Evolutionary conservation across 2,329 filamentous ascomycete species (phyloP).

Genomic region (Xylaria sp.): DNA sequence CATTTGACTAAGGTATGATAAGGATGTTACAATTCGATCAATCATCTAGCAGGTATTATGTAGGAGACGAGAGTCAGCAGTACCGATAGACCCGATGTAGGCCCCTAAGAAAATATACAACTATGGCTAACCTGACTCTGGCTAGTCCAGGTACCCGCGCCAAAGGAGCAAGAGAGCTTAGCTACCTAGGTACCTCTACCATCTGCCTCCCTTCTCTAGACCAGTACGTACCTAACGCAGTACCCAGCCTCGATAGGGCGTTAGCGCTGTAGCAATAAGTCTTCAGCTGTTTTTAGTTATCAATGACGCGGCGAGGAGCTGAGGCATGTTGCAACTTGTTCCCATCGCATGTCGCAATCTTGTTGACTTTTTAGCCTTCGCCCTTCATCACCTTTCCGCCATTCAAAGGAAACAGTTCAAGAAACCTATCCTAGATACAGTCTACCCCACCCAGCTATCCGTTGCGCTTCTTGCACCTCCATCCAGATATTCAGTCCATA

Average conservation of each 20-base stretch:
- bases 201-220: too few species aligned
- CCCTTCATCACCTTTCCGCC: not conserved
- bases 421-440: not conserved
- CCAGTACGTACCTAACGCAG: too few species aligned
- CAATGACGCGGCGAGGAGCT: constrained; percentile 23
- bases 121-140: too few species aligned
- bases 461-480: not conserved
- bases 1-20: too few species aligned
- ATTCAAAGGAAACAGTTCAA: not conserved
- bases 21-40: too few species aligned
- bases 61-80: too few species aligned
- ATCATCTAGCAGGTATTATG: too few species aligned
- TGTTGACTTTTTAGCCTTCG: not conserved
- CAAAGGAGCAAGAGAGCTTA: too few species aligned
- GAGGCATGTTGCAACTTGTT: constrained; percentile 22
- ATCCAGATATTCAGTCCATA: constrained; percentile 2
- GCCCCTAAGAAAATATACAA: too few species aligned
- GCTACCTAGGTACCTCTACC: too few species aligned
- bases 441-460: not conserved
- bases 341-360: not conserved
- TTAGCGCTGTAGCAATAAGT: not conserved
- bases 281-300: constrained; percentile 15
- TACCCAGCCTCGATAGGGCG: not conserved
- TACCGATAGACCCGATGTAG: too few species aligned
- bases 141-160: not conserved